phyloP scores from a whole-genome alignment of 1,139 yeast species.

The Pichia sp. region DNA sequence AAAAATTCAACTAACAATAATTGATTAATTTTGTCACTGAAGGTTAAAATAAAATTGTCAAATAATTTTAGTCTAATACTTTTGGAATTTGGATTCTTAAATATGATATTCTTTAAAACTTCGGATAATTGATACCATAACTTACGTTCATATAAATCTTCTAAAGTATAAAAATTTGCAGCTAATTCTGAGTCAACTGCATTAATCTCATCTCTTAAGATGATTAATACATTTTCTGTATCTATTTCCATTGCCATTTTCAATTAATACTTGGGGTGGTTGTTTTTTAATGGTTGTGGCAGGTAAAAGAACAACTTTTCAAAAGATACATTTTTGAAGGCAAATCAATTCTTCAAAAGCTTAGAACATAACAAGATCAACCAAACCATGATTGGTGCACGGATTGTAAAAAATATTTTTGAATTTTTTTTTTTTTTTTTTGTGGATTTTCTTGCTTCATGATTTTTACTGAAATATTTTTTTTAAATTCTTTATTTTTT shows the following conservation, averaged over 20 bases:
- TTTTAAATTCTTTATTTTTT: no score
- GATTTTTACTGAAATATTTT: no score
- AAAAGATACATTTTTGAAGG: no score
- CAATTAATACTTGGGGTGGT: neutral
- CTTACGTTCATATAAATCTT: constrained; percentile 82
- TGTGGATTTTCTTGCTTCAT: no score
- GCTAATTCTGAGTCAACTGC: constrained; percentile 46
- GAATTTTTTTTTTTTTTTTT: no score
- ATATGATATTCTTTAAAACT: constrained; percentile 56
- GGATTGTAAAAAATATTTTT: no score
- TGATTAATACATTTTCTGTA: constrained; percentile 51
- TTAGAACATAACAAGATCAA: no score
- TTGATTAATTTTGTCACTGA: constrained; percentile 69
- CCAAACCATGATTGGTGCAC: no score
- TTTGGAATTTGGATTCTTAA: constrained; percentile 40
- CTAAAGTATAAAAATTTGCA: constrained; percentile 65
- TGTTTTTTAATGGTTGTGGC: neutral
- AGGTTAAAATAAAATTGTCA: constrained; percentile 61
- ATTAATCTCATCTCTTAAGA: constrained; percentile 54
- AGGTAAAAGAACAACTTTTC: no score
- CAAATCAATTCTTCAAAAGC: no score
- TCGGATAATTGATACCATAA: constrained; percentile 64
- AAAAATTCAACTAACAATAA: constrained; percentile 74
- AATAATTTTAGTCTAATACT: constrained; percentile 61
- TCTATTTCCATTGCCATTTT: constrained; percentile 23